Conservation (phyloP, 805 yeast species). For the Candida ascalaphidarum region DNA sequence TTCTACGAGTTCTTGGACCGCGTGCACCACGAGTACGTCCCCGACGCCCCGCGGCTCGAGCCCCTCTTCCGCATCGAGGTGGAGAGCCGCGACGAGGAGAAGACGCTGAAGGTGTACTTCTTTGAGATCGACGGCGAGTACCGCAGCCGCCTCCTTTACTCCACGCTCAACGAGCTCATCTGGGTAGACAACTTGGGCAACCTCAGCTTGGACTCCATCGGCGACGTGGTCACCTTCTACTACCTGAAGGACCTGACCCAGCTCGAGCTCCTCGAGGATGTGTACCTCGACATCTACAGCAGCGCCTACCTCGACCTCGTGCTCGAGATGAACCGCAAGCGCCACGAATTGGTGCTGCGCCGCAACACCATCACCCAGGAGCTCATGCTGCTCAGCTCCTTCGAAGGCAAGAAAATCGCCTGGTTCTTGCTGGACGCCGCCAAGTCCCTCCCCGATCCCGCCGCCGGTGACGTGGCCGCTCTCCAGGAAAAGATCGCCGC, state of each 20-base stretch:
- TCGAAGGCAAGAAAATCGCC: conserved; percentile 30
- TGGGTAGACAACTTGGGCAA: conserved; percentile 26
- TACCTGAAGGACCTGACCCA: too few relatives aligned
- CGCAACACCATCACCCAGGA: conserved; percentile 13
- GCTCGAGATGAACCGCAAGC: conserved; percentile 10
- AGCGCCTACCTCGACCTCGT: conserved; percentile 12
- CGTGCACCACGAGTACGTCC: conserved; percentile 1
- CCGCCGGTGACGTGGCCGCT: conserved; percentile 6
- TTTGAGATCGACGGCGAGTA: conserved; percentile 26
- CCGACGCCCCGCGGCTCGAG: conserved; percentile 6
- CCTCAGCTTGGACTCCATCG: conserved; percentile 17
- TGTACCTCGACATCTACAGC: conserved; percentile 29
- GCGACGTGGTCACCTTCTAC: conserved; percentile 24
- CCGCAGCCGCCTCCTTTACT: conserved; percentile 17
- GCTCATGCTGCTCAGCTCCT: conserved; percentile 24
- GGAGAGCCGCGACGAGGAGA: conserved; percentile 17
- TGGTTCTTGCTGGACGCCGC: conserved; percentile 15
- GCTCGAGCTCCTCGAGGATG: conserved; percentile 17
- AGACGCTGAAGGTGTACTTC: conserved; percentile 14
- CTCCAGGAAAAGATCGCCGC: conserved; percentile 12
- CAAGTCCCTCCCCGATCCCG: conserved; percentile 7
- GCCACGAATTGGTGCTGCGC: conserved; percentile 7
- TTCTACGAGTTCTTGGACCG: conserved; percentile 4
- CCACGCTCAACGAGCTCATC: conserved; percentile 25
- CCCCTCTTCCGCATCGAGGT: conserved; percentile 17